These are phyloP conservation scores for Mycena olivaceomarginata DNA, from an alignment of 768 basidiomycete species.

Conservation along the genomic window DNA sequence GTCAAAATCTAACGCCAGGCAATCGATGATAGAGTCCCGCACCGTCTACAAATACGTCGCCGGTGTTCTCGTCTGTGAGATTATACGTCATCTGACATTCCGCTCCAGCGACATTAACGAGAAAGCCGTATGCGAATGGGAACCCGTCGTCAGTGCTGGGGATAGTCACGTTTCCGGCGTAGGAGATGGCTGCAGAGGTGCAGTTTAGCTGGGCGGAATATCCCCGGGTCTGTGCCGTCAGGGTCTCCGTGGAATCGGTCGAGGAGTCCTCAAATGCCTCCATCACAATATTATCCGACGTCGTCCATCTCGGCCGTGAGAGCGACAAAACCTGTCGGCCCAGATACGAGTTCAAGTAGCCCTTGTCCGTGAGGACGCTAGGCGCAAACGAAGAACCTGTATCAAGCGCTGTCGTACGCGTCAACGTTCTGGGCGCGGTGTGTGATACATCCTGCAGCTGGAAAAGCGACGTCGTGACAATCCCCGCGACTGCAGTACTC, in stretches of 20 bases:
- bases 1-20: too few species aligned
- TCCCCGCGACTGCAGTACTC: background rate
- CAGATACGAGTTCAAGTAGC: background rate
- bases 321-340: background rate
- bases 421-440: background rate
- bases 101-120: too few species aligned
- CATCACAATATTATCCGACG: background rate
- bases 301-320: background rate
- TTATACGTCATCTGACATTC: background rate
- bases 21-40: too few species aligned
- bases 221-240: background rate
- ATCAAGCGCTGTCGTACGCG: background rate
- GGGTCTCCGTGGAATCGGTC: background rate
- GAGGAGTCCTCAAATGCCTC: background rate
- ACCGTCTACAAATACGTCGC: background rate
- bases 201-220: background rate
- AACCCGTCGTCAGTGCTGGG: too few species aligned
- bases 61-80: background rate
- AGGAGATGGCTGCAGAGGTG: background rate
- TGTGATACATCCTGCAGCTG: background rate
- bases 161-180: background rate
- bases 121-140: too few species aligned
- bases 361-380: background rate
- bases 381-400: too few species aligned
- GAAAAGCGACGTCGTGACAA: background rate